Conservation (phyloP, 1,284 basidiomycete species). For the Omphalotus olearius region DNA sequence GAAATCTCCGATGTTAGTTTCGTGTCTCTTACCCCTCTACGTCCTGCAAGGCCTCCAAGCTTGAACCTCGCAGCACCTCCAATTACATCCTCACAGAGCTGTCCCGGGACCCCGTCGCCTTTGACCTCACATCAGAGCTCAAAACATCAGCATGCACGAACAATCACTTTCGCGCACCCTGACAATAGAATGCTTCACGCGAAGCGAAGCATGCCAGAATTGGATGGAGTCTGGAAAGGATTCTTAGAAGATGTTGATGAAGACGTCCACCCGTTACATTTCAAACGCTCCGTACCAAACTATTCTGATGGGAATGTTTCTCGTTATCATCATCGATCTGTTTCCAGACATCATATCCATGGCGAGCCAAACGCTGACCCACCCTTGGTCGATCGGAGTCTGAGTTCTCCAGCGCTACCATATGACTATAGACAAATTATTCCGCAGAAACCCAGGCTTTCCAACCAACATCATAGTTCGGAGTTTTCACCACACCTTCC, state of each 20-base stretch:
- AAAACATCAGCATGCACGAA: background rate
- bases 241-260: slow-evolving; percentile 18
- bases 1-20: too few species aligned
- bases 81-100: background rate
- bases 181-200: background rate
- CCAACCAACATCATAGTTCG: too few species aligned
- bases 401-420: background rate
- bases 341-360: background rate
- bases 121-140: slow-evolving; percentile 1
- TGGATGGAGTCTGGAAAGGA: slow-evolving; percentile 24
- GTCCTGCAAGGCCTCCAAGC: slow-evolving; percentile 26
- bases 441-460: too few species aligned
- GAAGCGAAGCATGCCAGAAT: slow-evolving; percentile 18
- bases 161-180: background rate
- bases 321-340: background rate
- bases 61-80: slow-evolving; percentile 18
- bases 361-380: background rate
- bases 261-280: slow-evolving; percentile 5
- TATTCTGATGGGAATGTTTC: background rate
- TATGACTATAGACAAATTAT: background rate
- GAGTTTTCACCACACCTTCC: background rate
- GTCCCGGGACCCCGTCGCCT: slow-evolving; percentile 1
- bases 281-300: background rate
- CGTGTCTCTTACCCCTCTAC: slow-evolving; percentile 15
- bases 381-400: background rate